Evolutionary conservation across 164 flowering plant genomes (phyloP).

Genomic region (Piper longum): DNA sequence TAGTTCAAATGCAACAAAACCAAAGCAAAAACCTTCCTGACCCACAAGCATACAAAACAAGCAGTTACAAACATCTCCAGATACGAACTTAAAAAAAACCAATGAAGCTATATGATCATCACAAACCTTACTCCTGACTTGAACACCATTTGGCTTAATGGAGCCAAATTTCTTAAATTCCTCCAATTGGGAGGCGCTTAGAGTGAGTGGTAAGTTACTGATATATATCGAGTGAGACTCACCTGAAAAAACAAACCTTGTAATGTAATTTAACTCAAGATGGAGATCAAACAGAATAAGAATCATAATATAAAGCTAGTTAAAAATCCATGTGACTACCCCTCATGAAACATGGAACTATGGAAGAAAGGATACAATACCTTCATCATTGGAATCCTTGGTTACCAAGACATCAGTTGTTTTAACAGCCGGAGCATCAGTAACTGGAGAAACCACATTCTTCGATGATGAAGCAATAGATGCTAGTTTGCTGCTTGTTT

Average conservation of each 20-base stretch:
- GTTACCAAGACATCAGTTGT: conserved; percentile 16
- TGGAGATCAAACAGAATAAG: neutral
- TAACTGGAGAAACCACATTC: conserved; percentile 10
- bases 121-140: conserved; percentile 66
- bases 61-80: neutral
- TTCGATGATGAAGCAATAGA: conserved; percentile 10
- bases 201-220: conserved; percentile 40
- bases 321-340: no score
- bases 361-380: conserved; percentile 11
- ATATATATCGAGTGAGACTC: conserved; percentile 68
- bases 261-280: neutral
- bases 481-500: conserved; percentile 17
- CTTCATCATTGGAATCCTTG: conserved; percentile 32
- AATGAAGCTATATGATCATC: neutral
- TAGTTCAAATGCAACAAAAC: conserved; percentile 79
- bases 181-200: conserved; percentile 37
- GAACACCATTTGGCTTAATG: conserved; percentile 69
- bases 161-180: conserved; percentile 76
- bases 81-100: neutral
- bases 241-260: conserved; percentile 15
- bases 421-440: conserved; percentile 22
- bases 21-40: conserved; percentile 83
- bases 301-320: neutral
- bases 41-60: conserved; percentile 5
- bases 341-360: no score